Evolutionary conservation across 2,329 filamentous ascomycete species (phyloP), one percentile per base, ranked within the genome.

Genomic region (Phialocephala subalpina): DNA sequence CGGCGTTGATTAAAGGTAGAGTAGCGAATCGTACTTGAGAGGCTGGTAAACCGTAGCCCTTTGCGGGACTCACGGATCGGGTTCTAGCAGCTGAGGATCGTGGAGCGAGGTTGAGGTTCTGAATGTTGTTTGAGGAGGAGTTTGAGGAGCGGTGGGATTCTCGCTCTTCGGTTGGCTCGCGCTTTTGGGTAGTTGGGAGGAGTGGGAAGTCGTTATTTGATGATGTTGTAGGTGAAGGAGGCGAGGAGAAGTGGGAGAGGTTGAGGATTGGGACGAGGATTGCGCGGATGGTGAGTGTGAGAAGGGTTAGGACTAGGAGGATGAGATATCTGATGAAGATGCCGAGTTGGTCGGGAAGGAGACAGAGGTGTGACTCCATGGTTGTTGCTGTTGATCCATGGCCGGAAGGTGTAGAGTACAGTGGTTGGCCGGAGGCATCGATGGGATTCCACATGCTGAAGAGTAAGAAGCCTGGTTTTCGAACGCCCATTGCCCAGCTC

Each of bases 401-500:
- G 58, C 75, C 73, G 18, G 74, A 67, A 20, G 62, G 67, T 56
- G 66, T 64, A 7, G 68, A 72, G 22, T 73, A 69, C 0, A 87
- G 70, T 1, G 86, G 80, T 22, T 81, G 81, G 59, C 83, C 87
- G 56, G 80, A 77, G 60, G 80, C 81, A 72, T 94, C 91, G 62
- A 98, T 84, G 0, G 96, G 96, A 76, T 99, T 98, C 87, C 93
- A 97, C 64, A 99, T 82, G 77, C 93, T 97, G 47, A 94, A 86
- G 80, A 97, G 89, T 68, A 96, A 82, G 72, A 99, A 96, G 0
- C 94, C 96, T 0, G 96, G 96, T 6, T 86, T 90, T 0, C 92
- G 87, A 0, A 99, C 92, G 9, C 96, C 94, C 96, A 98, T 98
- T 20, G 93, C 94, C 93, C 95, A 97, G 74, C 90, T 97, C 71